Base-by-base conservation (phyloP, 768 basidiomycete species). In the Strobilomyces dryophilus region DNA sequence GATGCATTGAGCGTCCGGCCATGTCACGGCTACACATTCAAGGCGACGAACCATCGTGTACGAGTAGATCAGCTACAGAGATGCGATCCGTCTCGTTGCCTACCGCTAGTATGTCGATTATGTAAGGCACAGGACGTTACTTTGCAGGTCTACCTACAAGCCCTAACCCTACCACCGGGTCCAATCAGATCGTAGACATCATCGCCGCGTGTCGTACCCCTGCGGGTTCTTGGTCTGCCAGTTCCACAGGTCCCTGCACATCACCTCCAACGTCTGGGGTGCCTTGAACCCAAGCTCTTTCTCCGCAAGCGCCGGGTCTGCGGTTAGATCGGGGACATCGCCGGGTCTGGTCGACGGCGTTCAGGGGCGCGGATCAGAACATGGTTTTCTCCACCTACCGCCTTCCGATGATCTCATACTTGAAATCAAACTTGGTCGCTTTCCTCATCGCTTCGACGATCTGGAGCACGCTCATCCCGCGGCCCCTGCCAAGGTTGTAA, bases 221-320 rank as follows among this genome's bases (percentile, higher is more conserved):
- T 80, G 66, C 8, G 89, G 91, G 63, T 97, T 91, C 69, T 84
- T 90, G n/a, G 83, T 84, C 75, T 98, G 95, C 92, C 95, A 99
- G 74, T 95, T 95, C 97, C 97, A 98, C 61, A 97, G 76, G 71
- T 99, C 97, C 51, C 82, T 77, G 71, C 97, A 98, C 92, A 98
- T 98, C 51, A 85, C 85, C 57, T 93, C 87, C 42, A 99, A 78
- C 61, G 84, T 78, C 63, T 83, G 79, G 26, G 79, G 76, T 12
- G 95, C 95, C 55, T 82, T 81, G 80, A 98, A 99, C 7, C 92
- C 92, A 29, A 99, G 85, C 69, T 98, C 95, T 66, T 83, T 83
- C 74, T 95, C 83, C 0, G 97, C 97, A 20, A 98, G 79, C 8
- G 85, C 60, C 1, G 97, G 95, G 69, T 99, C 88, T 4, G 95